Evolutionary conservation across 768 basidiomycete species (phyloP).

Genomic region (Pleurotus salmoneostramineus): DNA sequence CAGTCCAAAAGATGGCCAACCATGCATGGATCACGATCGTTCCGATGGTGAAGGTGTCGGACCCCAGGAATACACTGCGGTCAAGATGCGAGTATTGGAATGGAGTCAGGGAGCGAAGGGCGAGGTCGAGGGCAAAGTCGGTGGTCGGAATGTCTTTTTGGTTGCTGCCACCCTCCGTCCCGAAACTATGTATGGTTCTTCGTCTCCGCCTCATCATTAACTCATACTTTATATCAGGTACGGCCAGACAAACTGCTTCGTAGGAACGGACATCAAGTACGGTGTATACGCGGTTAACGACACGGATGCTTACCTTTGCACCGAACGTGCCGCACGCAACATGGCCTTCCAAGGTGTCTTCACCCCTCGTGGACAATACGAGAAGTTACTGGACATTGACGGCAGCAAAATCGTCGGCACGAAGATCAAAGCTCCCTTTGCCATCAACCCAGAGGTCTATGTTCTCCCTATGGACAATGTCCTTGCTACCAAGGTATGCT

Average conservation of each 20-base stretch:
- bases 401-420: conserved; percentile 84
- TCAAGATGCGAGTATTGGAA: conserved; percentile 91
- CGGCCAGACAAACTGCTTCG: conserved; percentile 98
- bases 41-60: conserved; percentile 91
- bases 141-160: conserved; percentile 79
- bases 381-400: conserved; percentile 72
- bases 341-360: conserved; percentile 95
- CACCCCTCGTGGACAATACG: conserved; percentile 63
- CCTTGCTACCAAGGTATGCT: conserved; percentile 79
- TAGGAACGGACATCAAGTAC: conserved; percentile 87
- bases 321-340: conserved; percentile 89
- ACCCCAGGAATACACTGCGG: conserved; percentile 91
- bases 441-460: conserved; percentile 81
- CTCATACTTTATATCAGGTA: conserved; percentile 51
- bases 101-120: conserved; percentile 74
- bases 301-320: conserved; percentile 85
- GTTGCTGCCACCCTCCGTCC: conserved; percentile 96
- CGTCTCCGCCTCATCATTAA: conserved; percentile 8
- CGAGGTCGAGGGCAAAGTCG: conserved; percentile 62
- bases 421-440: conserved; percentile 84
- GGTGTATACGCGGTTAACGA: conserved; percentile 88
- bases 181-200: conserved; percentile 80
- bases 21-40: conserved; percentile 99
- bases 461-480: conserved; percentile 99
- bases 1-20: conserved; percentile 97